phyloP scores from a whole-genome alignment of 768 basidiomycete genomes.

The Boletus eberwhitei region DNA sequence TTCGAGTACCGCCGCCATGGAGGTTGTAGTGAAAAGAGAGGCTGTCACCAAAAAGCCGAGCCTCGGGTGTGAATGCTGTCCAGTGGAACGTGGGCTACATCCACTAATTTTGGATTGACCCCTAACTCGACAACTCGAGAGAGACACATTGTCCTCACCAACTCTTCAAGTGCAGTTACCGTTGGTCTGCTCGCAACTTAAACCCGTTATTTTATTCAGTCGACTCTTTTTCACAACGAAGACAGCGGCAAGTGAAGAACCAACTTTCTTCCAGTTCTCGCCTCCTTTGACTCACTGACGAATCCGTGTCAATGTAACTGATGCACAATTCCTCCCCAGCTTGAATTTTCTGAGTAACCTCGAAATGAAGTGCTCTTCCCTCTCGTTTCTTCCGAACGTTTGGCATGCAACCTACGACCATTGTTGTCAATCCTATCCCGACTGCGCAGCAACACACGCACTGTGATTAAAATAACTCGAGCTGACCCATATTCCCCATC shows the following conservation, averaged over 20 bases:
- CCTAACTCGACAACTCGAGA: background rate
- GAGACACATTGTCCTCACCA: background rate
- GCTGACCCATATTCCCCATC: conserved; percentile 59
- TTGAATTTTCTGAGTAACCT: conserved; percentile 40
- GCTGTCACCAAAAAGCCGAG: background rate
- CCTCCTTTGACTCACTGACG: conserved; percentile 35
- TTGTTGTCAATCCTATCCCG: background rate
- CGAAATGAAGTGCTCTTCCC: conserved; percentile 46
- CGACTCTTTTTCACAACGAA: conserved; percentile 37
- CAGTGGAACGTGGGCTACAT: conserved; percentile 16
- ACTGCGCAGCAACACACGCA: conserved; percentile 22
- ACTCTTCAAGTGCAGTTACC: too few species aligned
- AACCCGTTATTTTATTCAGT: background rate
- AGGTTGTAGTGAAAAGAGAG: conserved; percentile 9
- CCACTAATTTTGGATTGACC: conserved; percentile 3
- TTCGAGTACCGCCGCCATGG: conserved; percentile 22
- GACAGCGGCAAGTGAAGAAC: conserved; percentile 55
- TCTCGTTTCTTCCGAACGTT: conserved; percentile 47
- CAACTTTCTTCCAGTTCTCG: conserved; percentile 45
- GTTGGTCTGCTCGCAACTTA: background rate
- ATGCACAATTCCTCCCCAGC: conserved; percentile 58
- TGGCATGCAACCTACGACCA: conserved; percentile 46
- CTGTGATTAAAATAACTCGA: conserved; percentile 72
- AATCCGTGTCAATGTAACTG: conserved; percentile 45
- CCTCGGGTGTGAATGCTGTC: conserved; percentile 2